These are phyloP conservation scores for Chrysoporthe deuterocubensis DNA, from an alignment of 2,329 filamentous ascomycete species.

Conservation along the genomic window DNA sequence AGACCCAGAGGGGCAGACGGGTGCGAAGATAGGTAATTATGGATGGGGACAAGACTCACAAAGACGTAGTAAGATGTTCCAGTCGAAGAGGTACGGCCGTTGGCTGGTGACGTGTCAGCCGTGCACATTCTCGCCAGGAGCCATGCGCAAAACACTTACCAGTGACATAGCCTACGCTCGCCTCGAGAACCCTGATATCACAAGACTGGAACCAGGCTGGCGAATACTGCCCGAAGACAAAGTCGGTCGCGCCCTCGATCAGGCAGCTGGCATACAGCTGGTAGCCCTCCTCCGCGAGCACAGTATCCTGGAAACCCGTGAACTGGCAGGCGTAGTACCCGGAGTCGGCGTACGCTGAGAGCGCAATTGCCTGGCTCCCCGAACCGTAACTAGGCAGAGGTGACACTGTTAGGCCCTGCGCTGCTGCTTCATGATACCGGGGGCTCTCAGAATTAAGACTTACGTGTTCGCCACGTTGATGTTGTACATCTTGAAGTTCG, in stretches of 20 bases:
- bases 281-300: slow-evolving; percentile 49
- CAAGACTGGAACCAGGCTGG: slow-evolving; percentile 49
- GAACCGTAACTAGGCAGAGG: slow-evolving; percentile 38
- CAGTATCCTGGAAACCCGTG: slow-evolving; percentile 54
- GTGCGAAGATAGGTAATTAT: neutral
- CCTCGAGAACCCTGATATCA: slow-evolving; percentile 44
- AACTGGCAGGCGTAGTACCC: slow-evolving; percentile 53
- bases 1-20: neutral
- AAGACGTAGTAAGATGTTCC: slow-evolving; percentile 51
- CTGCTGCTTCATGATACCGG: too few species aligned
- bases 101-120: slow-evolving; percentile 37
- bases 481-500: slow-evolving; percentile 65
- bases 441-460: neutral
- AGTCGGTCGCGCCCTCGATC: slow-evolving; percentile 54
- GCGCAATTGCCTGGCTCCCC: slow-evolving; percentile 51
- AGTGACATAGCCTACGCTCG: slow-evolving; percentile 45
- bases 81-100: slow-evolving; percentile 43
- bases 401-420: neutral
- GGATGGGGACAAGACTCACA: slow-evolving; percentile 11
- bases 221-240: slow-evolving; percentile 51
- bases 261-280: slow-evolving; percentile 51
- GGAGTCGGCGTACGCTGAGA: slow-evolving; percentile 48
- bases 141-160: slow-evolving; percentile 36
- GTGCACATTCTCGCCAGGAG: neutral
- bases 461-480: slow-evolving; percentile 55